Evolutionary conservation across 305 asterid species (phyloP), one percentile per base, ranked within the genome.

Genomic region (Fraxinus dipetala): DNA sequence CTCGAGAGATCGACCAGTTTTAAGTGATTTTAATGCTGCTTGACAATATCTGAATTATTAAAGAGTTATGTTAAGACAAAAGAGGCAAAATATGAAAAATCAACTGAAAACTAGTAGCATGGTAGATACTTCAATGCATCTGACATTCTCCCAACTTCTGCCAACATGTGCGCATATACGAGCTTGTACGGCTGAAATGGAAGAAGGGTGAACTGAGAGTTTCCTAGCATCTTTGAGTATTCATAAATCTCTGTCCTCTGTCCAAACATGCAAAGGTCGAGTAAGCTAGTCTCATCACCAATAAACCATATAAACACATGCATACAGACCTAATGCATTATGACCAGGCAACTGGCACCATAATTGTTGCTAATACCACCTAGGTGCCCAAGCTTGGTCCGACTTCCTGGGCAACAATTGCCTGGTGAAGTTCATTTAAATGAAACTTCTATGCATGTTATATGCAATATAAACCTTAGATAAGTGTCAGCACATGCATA

Each of bases 171-270:
- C 0, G 99, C 99, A 82, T 96, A 96, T 34, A 93, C 90, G 85
- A 94, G 93, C 93, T 94, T 96, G 76, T 96, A 96, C 22, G 99
- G 98, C 89, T 94, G 99, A 89, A 96, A 96, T 0, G 98, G 91
- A 45, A 91, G 95, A 78, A 96, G 93, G 85, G 89, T 89, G 77
- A 91, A 96, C 92, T 96, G 99, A 78, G 99, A 92, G 89, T 94
- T 94, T 70, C 98, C 98, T 65, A 93, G 92, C 26, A 92, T 89
- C 87, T 90, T 93, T 61, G 98, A 93, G 83, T 93, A 91, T 89
- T 94, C 98, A 16, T 93, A 93, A 82, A 94, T 84, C 92, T 94
- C 98, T 30, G 98, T 94, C 86, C 96, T 91, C 98, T 94, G 97
- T 85, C 72, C 70, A 85, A 80, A 88, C 84, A 84, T 8, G 51